These are phyloP conservation scores for Colletotrichum gloeosporioides DNA, from an alignment of 2,329 filamentous ascomycete species.

Conservation along the genomic window DNA sequence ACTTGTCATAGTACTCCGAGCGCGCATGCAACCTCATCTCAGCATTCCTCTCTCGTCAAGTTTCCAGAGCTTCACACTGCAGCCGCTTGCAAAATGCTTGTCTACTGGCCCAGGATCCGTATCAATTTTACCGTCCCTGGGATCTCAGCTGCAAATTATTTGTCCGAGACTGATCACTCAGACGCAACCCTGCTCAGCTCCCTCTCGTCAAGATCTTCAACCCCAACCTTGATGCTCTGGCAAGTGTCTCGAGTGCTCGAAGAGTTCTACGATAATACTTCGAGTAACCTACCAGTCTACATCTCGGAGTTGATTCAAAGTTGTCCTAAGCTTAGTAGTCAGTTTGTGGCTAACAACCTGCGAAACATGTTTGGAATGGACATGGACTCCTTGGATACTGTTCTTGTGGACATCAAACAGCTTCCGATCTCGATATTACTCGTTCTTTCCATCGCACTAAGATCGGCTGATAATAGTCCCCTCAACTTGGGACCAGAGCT, in stretches of 20 bases:
- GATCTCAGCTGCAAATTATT: background rate
- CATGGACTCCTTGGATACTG: background rate
- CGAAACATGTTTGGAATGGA: background rate
- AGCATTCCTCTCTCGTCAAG: background rate
- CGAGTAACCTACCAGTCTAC: background rate
- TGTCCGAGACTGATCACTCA: background rate
- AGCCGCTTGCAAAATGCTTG: background rate
- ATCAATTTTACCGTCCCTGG: background rate
- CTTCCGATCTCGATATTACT: background rate
- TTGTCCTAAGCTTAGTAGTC: background rate
- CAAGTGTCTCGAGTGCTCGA: background rate
- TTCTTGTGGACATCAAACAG: background rate
- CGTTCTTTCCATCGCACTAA: background rate
- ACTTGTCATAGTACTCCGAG: background rate
- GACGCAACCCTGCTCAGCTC: background rate
- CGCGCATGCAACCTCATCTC: background rate
- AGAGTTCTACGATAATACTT: background rate
- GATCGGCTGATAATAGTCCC: background rate
- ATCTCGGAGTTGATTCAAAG: background rate
- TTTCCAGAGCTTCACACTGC: constrained; percentile 8
- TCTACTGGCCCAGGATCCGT: constrained; percentile 2
- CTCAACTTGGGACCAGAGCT: background rate
- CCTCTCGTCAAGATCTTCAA: background rate
- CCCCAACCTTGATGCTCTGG: background rate
- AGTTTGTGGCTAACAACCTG: background rate